Evolutionary conservation across 1,284 basidiomycete genomes (phyloP).

Genomic region (Psilocybe mexicana): DNA sequence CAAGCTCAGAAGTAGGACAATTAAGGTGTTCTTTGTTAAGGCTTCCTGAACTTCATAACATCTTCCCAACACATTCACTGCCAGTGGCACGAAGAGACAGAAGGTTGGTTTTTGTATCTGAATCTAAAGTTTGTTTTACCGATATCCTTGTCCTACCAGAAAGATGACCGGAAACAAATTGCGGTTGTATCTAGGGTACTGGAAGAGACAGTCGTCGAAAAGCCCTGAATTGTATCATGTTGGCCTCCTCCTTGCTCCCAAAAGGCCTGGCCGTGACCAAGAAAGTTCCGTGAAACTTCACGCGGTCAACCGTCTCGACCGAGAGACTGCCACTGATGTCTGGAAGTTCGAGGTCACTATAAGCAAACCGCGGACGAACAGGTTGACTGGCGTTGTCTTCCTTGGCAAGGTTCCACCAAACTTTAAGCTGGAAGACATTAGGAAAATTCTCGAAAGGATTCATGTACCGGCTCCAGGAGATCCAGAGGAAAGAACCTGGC

Average conservation of each 20-base stretch:
- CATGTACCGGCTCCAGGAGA: background rate
- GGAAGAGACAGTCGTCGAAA: background rate
- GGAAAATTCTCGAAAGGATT: background rate
- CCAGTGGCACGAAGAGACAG: too few species aligned
- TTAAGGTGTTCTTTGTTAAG: too few species aligned
- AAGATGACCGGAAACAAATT: slow-evolving; percentile 4
- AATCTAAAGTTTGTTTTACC: background rate
- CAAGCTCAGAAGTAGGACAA: background rate
- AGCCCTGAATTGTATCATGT: slow-evolving; percentile 5
- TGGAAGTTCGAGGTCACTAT: slow-evolving; percentile 2
- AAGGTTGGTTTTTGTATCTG: background rate
- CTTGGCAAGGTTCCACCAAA: slow-evolving; percentile 4
- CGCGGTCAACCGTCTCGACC: background rate
- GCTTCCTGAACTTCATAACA: too few species aligned
- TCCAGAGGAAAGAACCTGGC: background rate
- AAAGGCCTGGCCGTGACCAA: background rate
- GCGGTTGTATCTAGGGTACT: slow-evolving; percentile 7
- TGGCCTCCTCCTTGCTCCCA: background rate
- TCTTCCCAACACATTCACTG: too few species aligned
- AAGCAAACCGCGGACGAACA: background rate
- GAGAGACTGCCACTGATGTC: background rate
- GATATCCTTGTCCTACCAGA: background rate
- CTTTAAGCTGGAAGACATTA: background rate
- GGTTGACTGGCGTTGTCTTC: slow-evolving; percentile 7
- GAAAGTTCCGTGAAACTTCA: background rate